phyloP scores from a whole-genome alignment of 768 basidiomycete species.

The Candolleomyces aberdarensis region DNA sequence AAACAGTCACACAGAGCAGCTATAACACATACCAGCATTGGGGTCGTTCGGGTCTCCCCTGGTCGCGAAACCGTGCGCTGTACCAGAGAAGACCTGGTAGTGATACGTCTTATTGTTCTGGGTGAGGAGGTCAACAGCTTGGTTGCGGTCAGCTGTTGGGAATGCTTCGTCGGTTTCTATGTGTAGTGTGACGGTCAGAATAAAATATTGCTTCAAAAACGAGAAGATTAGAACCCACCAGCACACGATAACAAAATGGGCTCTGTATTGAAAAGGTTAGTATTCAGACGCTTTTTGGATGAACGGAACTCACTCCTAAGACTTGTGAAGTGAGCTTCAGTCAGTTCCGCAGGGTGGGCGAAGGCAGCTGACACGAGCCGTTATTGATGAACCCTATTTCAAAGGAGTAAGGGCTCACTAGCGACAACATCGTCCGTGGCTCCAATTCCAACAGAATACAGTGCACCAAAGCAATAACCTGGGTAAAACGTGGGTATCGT shows the following conservation, averaged over 20 bases:
- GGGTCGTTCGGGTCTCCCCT: slow-evolving; percentile 42
- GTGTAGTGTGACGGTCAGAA: too few relatives aligned
- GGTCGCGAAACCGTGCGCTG: slow-evolving; percentile 46
- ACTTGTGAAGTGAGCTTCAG: slow-evolving; percentile 43
- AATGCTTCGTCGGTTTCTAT: slow-evolving; percentile 54
- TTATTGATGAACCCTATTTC: neutral
- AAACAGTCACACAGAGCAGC: neutral
- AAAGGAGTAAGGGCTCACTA: slow-evolving; percentile 24
- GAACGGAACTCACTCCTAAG: slow-evolving; percentile 39
- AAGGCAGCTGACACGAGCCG: slow-evolving; percentile 41
- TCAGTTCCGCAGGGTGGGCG: slow-evolving; percentile 51
- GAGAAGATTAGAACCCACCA: slow-evolving; percentile 26
- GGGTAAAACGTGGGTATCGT: neutral
- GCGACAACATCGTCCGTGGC: slow-evolving; percentile 44
- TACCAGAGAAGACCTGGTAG: slow-evolving; percentile 49
- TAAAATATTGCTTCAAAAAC: neutral
- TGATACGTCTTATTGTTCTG: slow-evolving; percentile 45
- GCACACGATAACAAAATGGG: slow-evolving; percentile 56
- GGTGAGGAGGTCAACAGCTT: slow-evolving; percentile 53
- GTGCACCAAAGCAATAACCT: slow-evolving; percentile 59
- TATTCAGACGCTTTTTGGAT: neutral
- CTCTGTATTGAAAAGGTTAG: slow-evolving; percentile 26
- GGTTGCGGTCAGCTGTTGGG: slow-evolving; percentile 45
- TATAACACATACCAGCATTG: slow-evolving; percentile 29
- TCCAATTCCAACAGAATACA: slow-evolving; percentile 45